These are phyloP conservation scores for Gossypium davidsonii DNA, from an alignment of 441 rosid species.

Conservation along the genomic window DNA sequence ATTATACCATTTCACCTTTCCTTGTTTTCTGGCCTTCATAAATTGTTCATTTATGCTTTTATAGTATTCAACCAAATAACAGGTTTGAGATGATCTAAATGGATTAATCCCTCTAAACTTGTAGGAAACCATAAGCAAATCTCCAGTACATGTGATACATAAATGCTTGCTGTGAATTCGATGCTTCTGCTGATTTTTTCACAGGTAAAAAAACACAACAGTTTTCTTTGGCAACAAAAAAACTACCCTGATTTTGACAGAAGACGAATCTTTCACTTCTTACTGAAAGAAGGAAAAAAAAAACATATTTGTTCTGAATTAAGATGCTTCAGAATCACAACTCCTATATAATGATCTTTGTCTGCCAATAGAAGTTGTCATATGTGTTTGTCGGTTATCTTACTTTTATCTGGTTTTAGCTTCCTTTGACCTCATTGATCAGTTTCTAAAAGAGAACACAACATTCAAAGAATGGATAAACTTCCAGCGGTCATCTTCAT, in stretches of 20 bases:
- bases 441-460: constrained; percentile 50
- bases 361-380: not conserved
- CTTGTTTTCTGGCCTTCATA: too few relatives aligned
- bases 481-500: constrained; percentile 5
- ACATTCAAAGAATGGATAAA: constrained; percentile 27
- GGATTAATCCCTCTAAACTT: too few relatives aligned
- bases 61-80: too few relatives aligned
- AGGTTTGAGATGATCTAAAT: too few relatives aligned
- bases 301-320: not conserved
- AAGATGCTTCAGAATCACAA: not conserved
- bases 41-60: too few relatives aligned
- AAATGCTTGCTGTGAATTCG: not conserved
- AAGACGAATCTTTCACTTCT: not conserved
- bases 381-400: not conserved
- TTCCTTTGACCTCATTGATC: constrained; percentile 5
- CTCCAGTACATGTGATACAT: constrained; percentile 16
- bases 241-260: not conserved
- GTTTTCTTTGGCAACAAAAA: not conserved
- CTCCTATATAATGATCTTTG: not conserved
- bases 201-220: too few relatives aligned
- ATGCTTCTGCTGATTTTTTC: not conserved
- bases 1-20: too few relatives aligned
- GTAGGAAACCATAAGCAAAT: too few relatives aligned
- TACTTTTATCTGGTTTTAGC: not conserved
- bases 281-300: not conserved